phyloP scores from a whole-genome alignment of 345 rosid species.

The Gossypium turneri region DNA sequence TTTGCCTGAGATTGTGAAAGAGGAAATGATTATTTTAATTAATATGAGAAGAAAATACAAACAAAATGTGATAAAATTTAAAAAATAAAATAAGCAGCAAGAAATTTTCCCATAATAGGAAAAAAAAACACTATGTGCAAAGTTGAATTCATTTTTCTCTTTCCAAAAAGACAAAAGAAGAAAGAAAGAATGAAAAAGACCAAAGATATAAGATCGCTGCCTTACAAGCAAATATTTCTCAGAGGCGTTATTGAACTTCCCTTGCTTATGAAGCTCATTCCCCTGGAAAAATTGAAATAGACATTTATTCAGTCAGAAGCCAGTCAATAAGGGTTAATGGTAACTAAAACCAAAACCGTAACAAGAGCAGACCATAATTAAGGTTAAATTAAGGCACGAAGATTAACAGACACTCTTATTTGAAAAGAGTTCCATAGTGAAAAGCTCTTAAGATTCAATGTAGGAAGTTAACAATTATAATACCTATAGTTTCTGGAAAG shows the following conservation, averaged over 20 bases:
- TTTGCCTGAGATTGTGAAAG: slow-evolving; percentile 56
- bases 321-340: background rate
- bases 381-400: background rate
- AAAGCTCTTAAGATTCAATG: background rate
- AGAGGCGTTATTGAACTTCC: slow-evolving; percentile 60
- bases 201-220: slow-evolving; percentile 7
- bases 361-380: background rate
- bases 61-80: background rate
- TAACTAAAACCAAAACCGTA: background rate
- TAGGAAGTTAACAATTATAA: background rate
- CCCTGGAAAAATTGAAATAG: slow-evolving; percentile 47
- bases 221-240: slow-evolving; percentile 86
- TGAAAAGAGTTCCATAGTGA: background rate
- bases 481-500: background rate
- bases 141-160: too few species aligned
- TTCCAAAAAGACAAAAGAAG: too few species aligned
- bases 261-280: slow-evolving; percentile 80
- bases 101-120: background rate
- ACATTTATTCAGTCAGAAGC: slow-evolving; percentile 6
- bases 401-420: background rate
- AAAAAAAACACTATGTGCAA: background rate
- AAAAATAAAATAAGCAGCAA: background rate
- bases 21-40: background rate
- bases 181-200: background rate
- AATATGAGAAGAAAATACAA: slow-evolving; percentile 6